A percentile compares a stretch with the other conserved stretches of the same genome.
phyloP scores from a whole-genome alignment of 495 filamentous ascomycete genomes.

The Eremomyces bilateralis region DNA sequence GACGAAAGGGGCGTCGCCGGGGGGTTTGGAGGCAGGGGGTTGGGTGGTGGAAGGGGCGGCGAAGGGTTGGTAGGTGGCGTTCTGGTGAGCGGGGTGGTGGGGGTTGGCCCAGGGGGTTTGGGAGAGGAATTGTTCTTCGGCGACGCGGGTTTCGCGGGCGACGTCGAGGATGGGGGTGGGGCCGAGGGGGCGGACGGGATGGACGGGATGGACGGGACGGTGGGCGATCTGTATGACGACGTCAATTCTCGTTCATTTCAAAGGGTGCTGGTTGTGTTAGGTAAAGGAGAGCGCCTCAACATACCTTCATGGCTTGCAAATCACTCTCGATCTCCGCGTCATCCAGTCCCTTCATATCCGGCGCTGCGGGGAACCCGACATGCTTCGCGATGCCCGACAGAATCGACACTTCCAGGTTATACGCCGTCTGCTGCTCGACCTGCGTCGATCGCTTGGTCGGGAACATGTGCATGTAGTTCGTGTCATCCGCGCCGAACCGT shows the following conservation, averaged over 20 bases:
- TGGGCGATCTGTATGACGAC: conserved; percentile 7
- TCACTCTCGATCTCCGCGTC: conserved; percentile 63
- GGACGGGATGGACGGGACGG: conserved; percentile 4
- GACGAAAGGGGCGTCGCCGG: too few relatives aligned
- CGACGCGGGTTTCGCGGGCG: conserved; percentile 14
- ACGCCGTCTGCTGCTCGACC: conserved; percentile 57
- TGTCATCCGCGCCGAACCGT: conserved; percentile 57
- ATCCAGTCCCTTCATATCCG: conserved; percentile 48
- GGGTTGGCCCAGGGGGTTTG: conserved; percentile 77
- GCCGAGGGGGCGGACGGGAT: background rate
- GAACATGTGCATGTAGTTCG: conserved; percentile 42
- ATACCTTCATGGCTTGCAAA: conserved; percentile 73
- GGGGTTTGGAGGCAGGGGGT: too few relatives aligned
- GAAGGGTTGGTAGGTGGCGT: background rate
- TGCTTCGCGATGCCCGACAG: conserved; percentile 83
- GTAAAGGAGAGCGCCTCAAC: conserved; percentile 23
- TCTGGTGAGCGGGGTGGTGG: conserved; percentile 52
- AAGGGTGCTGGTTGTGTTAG: background rate
- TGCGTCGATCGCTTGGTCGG: conserved; percentile 47
- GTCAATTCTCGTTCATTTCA: background rate
- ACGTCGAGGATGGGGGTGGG: background rate
- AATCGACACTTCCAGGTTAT: conserved; percentile 83
- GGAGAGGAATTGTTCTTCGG: conserved; percentile 64
- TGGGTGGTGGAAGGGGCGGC: too few relatives aligned
- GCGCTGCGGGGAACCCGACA: conserved; percentile 89